Evolutionary conservation across 805 yeast species (phyloP), one percentile per base, ranked within the genome.

Genomic region (Barnettozyma sucrosica): DNA sequence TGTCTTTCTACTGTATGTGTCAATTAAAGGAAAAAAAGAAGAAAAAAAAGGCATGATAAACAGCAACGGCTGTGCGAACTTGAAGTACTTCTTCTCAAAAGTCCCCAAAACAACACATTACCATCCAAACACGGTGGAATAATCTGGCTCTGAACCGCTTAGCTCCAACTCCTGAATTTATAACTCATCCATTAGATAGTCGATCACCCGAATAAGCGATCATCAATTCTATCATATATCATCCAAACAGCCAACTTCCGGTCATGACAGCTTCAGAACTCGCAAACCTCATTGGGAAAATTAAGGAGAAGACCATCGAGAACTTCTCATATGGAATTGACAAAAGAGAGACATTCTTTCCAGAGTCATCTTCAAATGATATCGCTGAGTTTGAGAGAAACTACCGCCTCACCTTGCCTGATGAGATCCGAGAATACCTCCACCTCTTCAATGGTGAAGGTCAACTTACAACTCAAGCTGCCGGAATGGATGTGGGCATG

Each of bases 341-440:
- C 5, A 44, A 47, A 21, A 23, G 13, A 4, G 45, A 47, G 10
- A 36, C 37, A 1, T 47, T 40, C 36, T 47, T 47, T 23, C 41
- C 44, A 16, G 36, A 45, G 10, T 41, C 45, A 21, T n/a, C 40
- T 10, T 30, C 33, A 16, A 19, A 8, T 16, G 43, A 48, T 10
- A 41, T 48, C 4, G 32, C 28, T 10, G 50, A 47, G 37, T 21
- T 6, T 83, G 75, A 42, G 83, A 71, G 37, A 79, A 55, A 41
- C 68, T 59, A 41, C 37, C 5, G 20, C 10, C 14, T 13, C 72
- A 63, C 7, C 60, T 74, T 8, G 9, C 50, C 50, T 30, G 36
- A 34, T 18, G 50, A 47, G 26, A 45, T 50, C n/a, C 44, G 33
- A 25, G 40, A 34, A 7, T 50, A 47, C n/a, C 32, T 50, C 3